Conservation (phyloP, 2,329 filamentous ascomycete species). For the Biscogniauxia mediterranea region DNA sequence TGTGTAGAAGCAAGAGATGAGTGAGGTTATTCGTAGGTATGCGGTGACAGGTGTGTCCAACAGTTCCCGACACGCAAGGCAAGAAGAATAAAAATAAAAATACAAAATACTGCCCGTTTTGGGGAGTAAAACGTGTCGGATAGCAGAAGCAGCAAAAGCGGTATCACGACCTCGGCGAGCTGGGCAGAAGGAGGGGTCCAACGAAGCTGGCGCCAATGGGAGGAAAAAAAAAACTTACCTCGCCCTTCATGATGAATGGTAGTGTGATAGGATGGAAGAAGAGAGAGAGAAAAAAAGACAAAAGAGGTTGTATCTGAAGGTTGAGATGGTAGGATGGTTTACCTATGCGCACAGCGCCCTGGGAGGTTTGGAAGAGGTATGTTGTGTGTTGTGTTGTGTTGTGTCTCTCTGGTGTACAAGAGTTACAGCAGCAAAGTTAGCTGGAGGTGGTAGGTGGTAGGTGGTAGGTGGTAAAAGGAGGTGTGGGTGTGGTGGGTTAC, state of each 20-base stretch:
- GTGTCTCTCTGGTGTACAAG: too few species aligned
- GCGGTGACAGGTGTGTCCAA: not conserved
- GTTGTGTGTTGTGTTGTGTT: not conserved
- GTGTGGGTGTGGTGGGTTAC: conserved; percentile 21
- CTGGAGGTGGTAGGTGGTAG: not conserved
- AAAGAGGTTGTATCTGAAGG: conserved; percentile 4
- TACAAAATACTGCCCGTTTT: not conserved
- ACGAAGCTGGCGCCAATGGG: not conserved
- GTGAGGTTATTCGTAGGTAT: not conserved
- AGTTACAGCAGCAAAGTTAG: too few species aligned
- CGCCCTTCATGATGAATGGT: conserved; percentile 52
- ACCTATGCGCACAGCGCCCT: conserved; percentile 28
- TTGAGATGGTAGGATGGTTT: conserved; percentile 5
- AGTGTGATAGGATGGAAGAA: conserved; percentile 10
- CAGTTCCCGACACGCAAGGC: too few species aligned
- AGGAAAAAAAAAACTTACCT: conserved; percentile 41
- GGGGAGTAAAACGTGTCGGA: not conserved
- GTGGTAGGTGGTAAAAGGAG: conserved; percentile 23
- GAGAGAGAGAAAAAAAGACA: conserved; percentile 1
- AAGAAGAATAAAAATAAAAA: not conserved
- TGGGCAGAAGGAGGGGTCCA: not conserved
- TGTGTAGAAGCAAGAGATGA: not conserved
- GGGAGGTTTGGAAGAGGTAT: conserved; percentile 15
- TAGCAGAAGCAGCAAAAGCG: not conserved
- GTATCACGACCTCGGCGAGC: not conserved